phyloP scores from a whole-genome alignment of 2,329 filamentous ascomycete species.

The Beauveria medogensis region DNA sequence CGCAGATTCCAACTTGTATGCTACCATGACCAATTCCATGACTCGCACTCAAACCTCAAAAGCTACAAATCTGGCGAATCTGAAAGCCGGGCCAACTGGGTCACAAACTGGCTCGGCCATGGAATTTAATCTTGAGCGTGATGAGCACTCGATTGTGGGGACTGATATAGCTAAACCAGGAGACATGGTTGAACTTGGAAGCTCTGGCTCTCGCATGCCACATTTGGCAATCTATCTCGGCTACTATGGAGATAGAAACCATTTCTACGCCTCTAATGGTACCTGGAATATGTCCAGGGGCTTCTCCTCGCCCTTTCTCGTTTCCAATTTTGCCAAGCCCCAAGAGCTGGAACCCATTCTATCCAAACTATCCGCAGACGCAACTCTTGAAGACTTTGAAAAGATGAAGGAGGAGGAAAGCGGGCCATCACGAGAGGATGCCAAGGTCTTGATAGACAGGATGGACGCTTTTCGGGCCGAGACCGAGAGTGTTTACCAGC shows the following conservation, averaged over 20 bases:
- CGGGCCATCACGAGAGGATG: slow-evolving; percentile 37
- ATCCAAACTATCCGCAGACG: slow-evolving; percentile 21
- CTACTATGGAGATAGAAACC: slow-evolving; percentile 39
- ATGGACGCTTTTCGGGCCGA: slow-evolving; percentile 38
- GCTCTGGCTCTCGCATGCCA: slow-evolving; percentile 33
- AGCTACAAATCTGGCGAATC: not conserved
- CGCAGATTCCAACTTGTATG: slow-evolving; percentile 1
- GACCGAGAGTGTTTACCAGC: slow-evolving; percentile 38
- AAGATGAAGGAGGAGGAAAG: slow-evolving; percentile 25
- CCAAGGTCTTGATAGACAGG: slow-evolving; percentile 34
- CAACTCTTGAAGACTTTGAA: slow-evolving; percentile 23
- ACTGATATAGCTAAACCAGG: slow-evolving; percentile 5
- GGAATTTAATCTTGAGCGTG: slow-evolving; percentile 1
- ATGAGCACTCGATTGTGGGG: slow-evolving; percentile 6
- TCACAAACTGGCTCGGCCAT: slow-evolving; percentile 1
- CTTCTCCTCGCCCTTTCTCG: slow-evolving; percentile 40
- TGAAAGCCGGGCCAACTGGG: not conserved
- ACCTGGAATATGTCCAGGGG: slow-evolving; percentile 37
- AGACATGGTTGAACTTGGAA: slow-evolving; percentile 24
- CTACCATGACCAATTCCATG: slow-evolving; percentile 22
- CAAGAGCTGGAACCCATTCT: slow-evolving; percentile 34
- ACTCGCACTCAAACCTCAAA: slow-evolving; percentile 16
- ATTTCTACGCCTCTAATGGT: slow-evolving; percentile 47
- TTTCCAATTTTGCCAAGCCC: slow-evolving; percentile 36
- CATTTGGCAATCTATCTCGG: slow-evolving; percentile 47